Percentiles rank a stretch among this genome's conserved stretches.
These are phyloP conservation scores for Corymbia calophylla DNA, from an alignment of 441 rosid species.

Conservation along the genomic window DNA sequence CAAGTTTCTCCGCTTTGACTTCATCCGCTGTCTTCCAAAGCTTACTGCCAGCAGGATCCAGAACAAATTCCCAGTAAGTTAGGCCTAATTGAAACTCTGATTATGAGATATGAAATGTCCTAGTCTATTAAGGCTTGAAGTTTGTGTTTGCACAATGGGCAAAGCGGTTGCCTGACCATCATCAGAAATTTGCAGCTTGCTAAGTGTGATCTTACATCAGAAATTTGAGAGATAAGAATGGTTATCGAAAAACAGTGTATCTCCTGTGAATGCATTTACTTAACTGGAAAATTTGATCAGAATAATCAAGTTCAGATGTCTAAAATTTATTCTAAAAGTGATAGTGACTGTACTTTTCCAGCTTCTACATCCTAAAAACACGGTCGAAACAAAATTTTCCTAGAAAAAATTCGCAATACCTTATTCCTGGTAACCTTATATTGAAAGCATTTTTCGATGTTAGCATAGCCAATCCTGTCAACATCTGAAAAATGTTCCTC, in stretches of 20 bases:
- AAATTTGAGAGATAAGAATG: not conserved
- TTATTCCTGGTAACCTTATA: conserved; percentile 2
- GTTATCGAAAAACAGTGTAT: not conserved
- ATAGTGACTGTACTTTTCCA: not conserved
- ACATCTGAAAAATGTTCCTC: conserved; percentile 6
- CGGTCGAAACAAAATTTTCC: not conserved
- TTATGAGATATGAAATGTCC: not conserved
- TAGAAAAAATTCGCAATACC: not conserved
- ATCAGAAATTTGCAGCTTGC: not conserved
- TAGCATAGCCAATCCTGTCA: not conserved
- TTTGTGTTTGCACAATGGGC: not conserved
- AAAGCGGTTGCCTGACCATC: not conserved
- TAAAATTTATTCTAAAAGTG: not conserved
- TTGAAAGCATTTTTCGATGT: not conserved
- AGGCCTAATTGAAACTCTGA: not conserved
- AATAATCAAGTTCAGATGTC: not conserved
- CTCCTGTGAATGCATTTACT: not conserved
- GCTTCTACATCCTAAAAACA: not conserved
- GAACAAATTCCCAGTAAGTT: not conserved
- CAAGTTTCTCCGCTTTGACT: conserved; percentile 28
- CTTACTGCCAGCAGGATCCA: conserved; percentile 5
- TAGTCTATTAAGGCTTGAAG: not conserved
- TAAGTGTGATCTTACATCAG: not conserved
- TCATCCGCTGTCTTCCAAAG: conserved; percentile 28
- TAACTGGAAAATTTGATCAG: not conserved